Evolutionary conservation across 2,329 filamentous ascomycete species (phyloP).

Genomic region (Fusarium decemcellulare): DNA sequence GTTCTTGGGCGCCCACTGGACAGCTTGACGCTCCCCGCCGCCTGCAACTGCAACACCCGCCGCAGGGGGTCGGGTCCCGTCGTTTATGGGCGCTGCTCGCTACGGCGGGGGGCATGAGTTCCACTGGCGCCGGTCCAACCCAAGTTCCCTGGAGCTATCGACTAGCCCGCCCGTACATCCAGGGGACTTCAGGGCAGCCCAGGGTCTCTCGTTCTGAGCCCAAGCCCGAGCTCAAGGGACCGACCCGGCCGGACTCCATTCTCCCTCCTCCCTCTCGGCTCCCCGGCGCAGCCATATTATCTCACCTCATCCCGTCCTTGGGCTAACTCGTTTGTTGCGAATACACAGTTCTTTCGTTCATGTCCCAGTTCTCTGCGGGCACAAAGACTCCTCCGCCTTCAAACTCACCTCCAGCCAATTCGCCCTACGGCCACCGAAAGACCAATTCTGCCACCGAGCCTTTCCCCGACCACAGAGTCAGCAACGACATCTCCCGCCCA

Average conservation of each 20-base stretch:
- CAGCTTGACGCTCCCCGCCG: slow-evolving; percentile 19
- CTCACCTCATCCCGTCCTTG: slow-evolving; percentile 41
- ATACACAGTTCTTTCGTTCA: slow-evolving; percentile 84
- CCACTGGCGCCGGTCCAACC: slow-evolving; percentile 29
- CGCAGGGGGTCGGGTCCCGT: slow-evolving; percentile 29
- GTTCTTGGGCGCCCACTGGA: slow-evolving; percentile 15
- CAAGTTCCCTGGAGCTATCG: slow-evolving; percentile 21
- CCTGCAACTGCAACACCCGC: slow-evolving; percentile 35
- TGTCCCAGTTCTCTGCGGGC: slow-evolving; percentile 80
- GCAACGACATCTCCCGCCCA: slow-evolving; percentile 55
- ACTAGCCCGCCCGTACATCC: slow-evolving; percentile 12
- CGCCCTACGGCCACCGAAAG: slow-evolving; percentile 50
- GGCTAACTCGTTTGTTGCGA: slow-evolving; percentile 41
- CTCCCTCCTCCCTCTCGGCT: slow-evolving; percentile 19
- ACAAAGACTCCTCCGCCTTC: slow-evolving; percentile 62
- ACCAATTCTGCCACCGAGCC: slow-evolving; percentile 49
- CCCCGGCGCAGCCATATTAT: slow-evolving; percentile 42
- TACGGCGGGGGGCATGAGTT: slow-evolving; percentile 24
- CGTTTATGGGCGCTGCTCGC: slow-evolving; percentile 25
- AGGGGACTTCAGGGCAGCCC: slow-evolving; percentile 8
- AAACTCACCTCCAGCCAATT: slow-evolving; percentile 59
- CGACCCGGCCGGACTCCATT: slow-evolving; percentile 24
- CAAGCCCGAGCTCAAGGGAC: slow-evolving; percentile 15
- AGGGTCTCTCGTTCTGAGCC: slow-evolving; percentile 10
- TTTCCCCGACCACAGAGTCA: slow-evolving; percentile 52